These are phyloP conservation scores for Debaryomyces fabryi DNA, from an alignment of 1,139 yeast species.

Conservation along the genomic window DNA sequence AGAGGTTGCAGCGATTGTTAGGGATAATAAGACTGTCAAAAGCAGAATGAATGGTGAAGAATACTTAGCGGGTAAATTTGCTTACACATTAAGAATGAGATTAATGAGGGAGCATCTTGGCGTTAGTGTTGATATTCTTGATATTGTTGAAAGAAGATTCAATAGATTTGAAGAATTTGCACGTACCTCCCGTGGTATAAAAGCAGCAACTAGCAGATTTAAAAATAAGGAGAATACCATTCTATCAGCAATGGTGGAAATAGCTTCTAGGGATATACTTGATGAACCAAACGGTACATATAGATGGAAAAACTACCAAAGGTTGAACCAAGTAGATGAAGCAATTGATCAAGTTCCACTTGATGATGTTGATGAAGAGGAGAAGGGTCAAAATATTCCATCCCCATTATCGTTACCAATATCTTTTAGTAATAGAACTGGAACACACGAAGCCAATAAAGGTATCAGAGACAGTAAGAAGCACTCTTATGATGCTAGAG, in stretches of 20 bases:
- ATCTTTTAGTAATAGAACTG: conserved; percentile 86
- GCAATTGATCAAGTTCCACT: conserved; percentile 25
- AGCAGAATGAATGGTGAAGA: conserved; percentile 83
- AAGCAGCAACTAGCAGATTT: conserved; percentile 48
- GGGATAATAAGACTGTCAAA: conserved; percentile 78
- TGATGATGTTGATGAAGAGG: conserved; percentile 32
- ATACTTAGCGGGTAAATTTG: conserved; percentile 81
- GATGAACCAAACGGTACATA: conserved; percentile 46
- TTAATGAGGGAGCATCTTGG: conserved; percentile 97
- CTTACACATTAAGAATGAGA: conserved; percentile 85
- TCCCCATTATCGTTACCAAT: conserved; percentile 50
- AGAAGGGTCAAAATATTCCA: conserved; percentile 32
- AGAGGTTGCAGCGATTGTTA: conserved; percentile 84
- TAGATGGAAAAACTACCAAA: conserved; percentile 50
- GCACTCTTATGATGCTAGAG: conserved; percentile 78
- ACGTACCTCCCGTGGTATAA: conserved; percentile 41
- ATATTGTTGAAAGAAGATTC: conserved; percentile 78
- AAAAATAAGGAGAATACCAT: conserved; percentile 31
- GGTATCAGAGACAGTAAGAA: conserved; percentile 86
- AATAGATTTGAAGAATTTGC: conserved; percentile 61
- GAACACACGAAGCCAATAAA: conserved; percentile 68
- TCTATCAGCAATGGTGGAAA: conserved; percentile 71
- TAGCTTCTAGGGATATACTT: conserved; percentile 70
- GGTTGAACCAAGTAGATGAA: conserved; percentile 17
- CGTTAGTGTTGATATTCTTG: conserved; percentile 85